Conservation (phyloP, 768 basidiomycete species). For the Pleurotus sapidus region DNA sequence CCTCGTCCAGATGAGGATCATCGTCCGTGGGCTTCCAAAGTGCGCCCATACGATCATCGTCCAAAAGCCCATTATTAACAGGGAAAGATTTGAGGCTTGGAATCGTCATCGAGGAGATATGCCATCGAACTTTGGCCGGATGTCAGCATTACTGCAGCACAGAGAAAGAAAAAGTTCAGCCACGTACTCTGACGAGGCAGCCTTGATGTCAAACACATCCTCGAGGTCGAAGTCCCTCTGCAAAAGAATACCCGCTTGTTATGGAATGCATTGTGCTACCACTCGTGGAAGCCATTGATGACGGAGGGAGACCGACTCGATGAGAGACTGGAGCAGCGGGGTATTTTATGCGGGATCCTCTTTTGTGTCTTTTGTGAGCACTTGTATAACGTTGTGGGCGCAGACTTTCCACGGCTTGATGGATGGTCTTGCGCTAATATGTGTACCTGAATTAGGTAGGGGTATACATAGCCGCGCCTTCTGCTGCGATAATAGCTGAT, state of each 20-base stretch:
- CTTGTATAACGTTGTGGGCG: constrained; percentile 9
- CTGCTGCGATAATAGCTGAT: too few relatives aligned
- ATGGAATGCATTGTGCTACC: background rate
- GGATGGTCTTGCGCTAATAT: background rate
- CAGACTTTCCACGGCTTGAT: constrained; percentile 1
- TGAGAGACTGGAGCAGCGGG: too few relatives aligned
- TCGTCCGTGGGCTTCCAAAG: constrained; percentile 4
- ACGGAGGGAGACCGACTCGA: background rate
- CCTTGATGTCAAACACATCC: constrained; percentile 5
- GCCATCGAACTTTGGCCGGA: background rate
- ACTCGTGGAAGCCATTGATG: background rate
- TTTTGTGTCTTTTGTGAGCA: constrained; percentile 5
- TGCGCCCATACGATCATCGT: constrained; percentile 3
- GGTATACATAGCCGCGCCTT: background rate
- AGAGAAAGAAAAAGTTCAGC: background rate
- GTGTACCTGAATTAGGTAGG: constrained; percentile 1
- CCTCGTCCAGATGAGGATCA: background rate
- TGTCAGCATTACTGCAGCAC: too few relatives aligned
- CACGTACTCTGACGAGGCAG: constrained; percentile 4
- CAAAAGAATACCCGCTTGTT: background rate
- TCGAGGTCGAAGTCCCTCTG: background rate
- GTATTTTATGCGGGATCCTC: background rate
- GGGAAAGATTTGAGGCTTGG: constrained; percentile 2
- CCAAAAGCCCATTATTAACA: constrained; percentile 5
- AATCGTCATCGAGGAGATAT: constrained; percentile 2